Evolutionary conservation across 2,329 filamentous ascomycete species (phyloP).

Genomic region (Apiospora malaysiana): DNA sequence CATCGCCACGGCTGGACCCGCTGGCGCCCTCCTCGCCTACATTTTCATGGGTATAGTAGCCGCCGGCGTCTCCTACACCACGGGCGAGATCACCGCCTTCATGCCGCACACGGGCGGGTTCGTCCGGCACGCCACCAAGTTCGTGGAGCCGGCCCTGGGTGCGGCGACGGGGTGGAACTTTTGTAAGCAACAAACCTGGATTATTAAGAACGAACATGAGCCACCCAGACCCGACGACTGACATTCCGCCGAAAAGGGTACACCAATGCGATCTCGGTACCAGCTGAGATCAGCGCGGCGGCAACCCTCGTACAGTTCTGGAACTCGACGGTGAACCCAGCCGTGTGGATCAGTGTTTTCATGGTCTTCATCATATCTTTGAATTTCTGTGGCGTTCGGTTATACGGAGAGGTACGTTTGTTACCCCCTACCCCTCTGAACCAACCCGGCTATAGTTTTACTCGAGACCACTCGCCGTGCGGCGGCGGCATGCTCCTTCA

Average conservation of each 20-base stretch:
- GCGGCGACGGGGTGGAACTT: conserved; percentile 22
- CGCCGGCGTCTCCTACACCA: conserved; percentile 9
- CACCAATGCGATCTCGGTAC: conserved; percentile 12
- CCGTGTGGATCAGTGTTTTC: conserved; percentile 76
- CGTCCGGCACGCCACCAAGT: conserved; percentile 17
- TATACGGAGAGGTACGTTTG: conserved; percentile 14
- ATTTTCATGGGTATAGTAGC: conserved; percentile 38
- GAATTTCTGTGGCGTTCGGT: conserved; percentile 18
- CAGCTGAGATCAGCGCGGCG: conserved; percentile 46
- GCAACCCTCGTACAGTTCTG: conserved; percentile 80
- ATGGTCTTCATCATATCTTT: conserved; percentile 64
- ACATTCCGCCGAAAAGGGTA: neutral
- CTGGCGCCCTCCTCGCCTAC: conserved; percentile 48
- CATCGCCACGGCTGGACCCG: conserved; percentile 50
- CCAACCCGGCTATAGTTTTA: too few species aligned
- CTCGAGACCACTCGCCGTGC: neutral
- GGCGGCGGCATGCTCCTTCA: neutral
- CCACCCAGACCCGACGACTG: neutral
- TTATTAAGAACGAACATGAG: neutral
- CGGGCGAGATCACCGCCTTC: conserved; percentile 19
- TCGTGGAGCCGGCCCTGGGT: conserved; percentile 23
- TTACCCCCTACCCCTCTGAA: neutral
- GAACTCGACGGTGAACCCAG: conserved; percentile 66
- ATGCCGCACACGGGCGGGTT: conserved; percentile 20
- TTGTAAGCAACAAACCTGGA: conserved; percentile 14